A percentile compares a stretch with the other conserved stretches of the same genome.
These are phyloP conservation scores for Tubosaeta sp. DNA, from an alignment of 768 basidiomycete genomes.

Conservation along the genomic window DNA sequence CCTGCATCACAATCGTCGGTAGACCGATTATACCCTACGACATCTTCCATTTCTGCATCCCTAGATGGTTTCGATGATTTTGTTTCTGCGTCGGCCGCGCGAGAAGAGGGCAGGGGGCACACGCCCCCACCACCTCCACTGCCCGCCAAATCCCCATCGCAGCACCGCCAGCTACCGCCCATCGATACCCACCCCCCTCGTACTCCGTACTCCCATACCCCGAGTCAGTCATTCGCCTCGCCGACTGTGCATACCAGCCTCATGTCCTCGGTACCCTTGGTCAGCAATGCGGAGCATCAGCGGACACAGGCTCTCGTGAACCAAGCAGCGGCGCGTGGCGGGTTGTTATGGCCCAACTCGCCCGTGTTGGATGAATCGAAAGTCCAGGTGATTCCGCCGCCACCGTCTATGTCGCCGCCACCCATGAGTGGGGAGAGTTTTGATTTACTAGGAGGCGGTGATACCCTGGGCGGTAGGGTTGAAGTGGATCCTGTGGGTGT, in stretches of 20 bases:
- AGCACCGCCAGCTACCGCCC: slow-evolving; percentile 1
- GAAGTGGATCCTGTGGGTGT: background rate
- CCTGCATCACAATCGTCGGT: slow-evolving; percentile 20
- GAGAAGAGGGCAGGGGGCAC: slow-evolving; percentile 20
- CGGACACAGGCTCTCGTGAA: slow-evolving; percentile 58
- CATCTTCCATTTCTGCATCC: slow-evolving; percentile 23
- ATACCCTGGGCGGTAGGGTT: background rate
- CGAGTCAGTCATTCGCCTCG: slow-evolving; percentile 11
- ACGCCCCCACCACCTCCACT: slow-evolving; percentile 47
- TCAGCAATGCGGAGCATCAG: slow-evolving; percentile 45
- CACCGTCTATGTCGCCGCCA: slow-evolving; percentile 7
- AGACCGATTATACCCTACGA: slow-evolving; percentile 17
- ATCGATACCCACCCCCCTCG: slow-evolving; percentile 14
- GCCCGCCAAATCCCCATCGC: slow-evolving; percentile 30
- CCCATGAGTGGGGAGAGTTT: background rate
- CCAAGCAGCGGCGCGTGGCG: slow-evolving; percentile 46
- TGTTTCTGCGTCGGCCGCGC: slow-evolving; percentile 26
- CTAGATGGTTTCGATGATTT: slow-evolving; percentile 50
- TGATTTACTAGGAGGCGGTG: slow-evolving; percentile 18
- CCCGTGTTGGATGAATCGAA: slow-evolving; percentile 18
- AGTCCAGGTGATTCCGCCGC: slow-evolving; percentile 25
- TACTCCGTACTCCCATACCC: slow-evolving; percentile 17
- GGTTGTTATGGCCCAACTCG: slow-evolving; percentile 37
- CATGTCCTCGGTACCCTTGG: slow-evolving; percentile 9
- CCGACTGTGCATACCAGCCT: slow-evolving; percentile 14